Base-by-base conservation (phyloP, 2,329 filamentous ascomycete species). In the Hymenoscyphus fraxineus region DNA sequence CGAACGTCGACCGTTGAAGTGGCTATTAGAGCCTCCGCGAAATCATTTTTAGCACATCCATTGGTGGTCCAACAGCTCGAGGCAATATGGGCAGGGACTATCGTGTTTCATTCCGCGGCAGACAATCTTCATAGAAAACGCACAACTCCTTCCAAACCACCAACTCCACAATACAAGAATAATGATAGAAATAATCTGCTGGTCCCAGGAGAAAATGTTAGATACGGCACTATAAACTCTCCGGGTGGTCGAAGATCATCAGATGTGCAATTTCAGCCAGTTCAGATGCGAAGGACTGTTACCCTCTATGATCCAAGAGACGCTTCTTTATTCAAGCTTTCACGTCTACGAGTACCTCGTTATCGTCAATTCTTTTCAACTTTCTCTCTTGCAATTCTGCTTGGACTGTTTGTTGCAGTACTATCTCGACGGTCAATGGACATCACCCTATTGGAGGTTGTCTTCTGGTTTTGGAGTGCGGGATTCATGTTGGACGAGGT, bases 381-480 rank as follows among this genome's bases (percentile, higher is more conserved):
- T 0, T 79, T 93, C 64, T 97, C 93, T 2, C 88, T 96, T 63
- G 91, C 91, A 27, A 86, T 96, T 57, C 82, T 98, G 74, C 88
- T 97, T 47, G 89, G 87, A 15, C 82, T 97, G 12, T 97, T 96
- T 75, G 80, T 97, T 19, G 89, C 92, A 10, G 93, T 98, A 10
- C 83, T 97, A 3, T 80, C 85, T 12, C 81, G 91, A 73, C 85
- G 91, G 65, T 94, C 92, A 2, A 83, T 88, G 62, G 84, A 88
- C 61, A 97, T 98, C 72, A 96, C 92, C 1, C 85, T 85, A 0
- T 80, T 97, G 10, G 94, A 98, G 76, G 81, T 97, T 16, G 76
- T 97, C 13, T 97, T 98, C 78, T 98, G 94, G 94, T 92, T 97
- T 76, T 98, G 94, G 93, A 96, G 92, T 74, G 92, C 92, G 32